Evolutionary conservation across 1,139 yeast species (phyloP), one percentile per base, ranked within the genome.

Genomic region (Dujonia santamariae): DNA sequence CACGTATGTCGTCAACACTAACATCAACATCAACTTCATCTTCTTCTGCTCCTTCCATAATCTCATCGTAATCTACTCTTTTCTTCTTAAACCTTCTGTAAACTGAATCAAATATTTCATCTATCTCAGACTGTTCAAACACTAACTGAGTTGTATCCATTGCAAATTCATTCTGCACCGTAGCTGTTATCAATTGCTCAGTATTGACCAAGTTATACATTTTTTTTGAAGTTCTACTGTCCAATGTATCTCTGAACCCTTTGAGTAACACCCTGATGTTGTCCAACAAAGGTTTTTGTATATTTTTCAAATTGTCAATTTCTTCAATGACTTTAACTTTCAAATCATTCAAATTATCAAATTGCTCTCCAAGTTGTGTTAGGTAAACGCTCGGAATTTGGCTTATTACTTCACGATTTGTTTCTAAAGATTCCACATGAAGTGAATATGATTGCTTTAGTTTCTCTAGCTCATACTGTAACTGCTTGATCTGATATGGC

Each of bases 231-330:
- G 21, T 38, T 26, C 38, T 38, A 14, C 44, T 44, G 18, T 36
- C 46, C 15, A 53, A 40, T 29, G 45, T 47, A 30, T 36, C 35
- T 16, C 54, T 56, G 41, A 63, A 67, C 21, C 49, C 51, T 22
- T 38, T 41, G 3, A 56, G 51, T 27, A 67, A 43, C 9, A 37
- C 32, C 14, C 50, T 51, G 59, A 67, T 63, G 32, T 63, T 51
- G 20, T 63, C 65, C 27, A 67, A 46, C 16, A 65, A 44, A 2
- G 74, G 75, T 34, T 62, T 51, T 37, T 67, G 66, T 3, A 57
- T 52, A 9, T 54, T 51, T 11, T 35, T 33, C 26, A 33, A 33
- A 18, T 33, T 19, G 5, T 17, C 20, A 14, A 33, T 33, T 28
- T 28, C 36, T 14, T 24, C 24, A 11, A 23, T 17, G 19, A 33